Conservation (phyloP, 768 basidiomycete species). For the Tulasnella sp. region DNA sequence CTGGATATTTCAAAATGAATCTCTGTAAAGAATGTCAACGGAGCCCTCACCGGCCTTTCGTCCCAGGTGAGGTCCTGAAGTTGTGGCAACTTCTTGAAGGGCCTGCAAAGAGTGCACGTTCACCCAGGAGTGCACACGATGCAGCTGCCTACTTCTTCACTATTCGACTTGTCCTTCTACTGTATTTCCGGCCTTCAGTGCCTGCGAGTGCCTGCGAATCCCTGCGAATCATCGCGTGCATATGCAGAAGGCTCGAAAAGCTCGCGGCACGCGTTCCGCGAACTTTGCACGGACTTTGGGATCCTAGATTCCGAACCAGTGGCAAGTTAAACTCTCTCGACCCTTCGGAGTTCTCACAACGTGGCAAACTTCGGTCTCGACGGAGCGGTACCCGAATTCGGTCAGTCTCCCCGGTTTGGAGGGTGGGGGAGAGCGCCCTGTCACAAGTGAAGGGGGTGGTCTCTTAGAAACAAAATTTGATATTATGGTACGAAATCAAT, state of each 20-base stretch:
- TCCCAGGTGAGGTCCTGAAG: not conserved
- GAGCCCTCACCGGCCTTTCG: not conserved
- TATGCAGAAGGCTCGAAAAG: not conserved
- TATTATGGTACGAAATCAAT: constrained; percentile 11
- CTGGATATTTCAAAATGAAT: not conserved
- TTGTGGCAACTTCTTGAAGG: not conserved
- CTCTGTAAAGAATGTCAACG: not conserved
- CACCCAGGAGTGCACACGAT: not conserved
- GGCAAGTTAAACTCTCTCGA: constrained; percentile 8
- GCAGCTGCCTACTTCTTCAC: not conserved
- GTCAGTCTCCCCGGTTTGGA: not conserved
- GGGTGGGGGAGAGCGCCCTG: not conserved
- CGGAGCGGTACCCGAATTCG: constrained; percentile 4
- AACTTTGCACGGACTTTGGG: not conserved
- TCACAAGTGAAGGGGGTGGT: not conserved
- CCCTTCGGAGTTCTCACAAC: not conserved
- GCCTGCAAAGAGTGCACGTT: not conserved
- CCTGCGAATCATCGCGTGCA: too few species aligned
- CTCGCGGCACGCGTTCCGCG: not conserved
- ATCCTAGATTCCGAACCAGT: not conserved
- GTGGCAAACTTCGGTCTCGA: not conserved
- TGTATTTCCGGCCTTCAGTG: not conserved
- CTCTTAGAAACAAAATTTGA: not conserved
- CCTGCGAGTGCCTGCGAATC: too few species aligned
- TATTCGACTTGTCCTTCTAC: not conserved